phyloP scores from a whole-genome alignment of 1,284 basidiomycete species.

The Trichosporon asahii region DNA sequence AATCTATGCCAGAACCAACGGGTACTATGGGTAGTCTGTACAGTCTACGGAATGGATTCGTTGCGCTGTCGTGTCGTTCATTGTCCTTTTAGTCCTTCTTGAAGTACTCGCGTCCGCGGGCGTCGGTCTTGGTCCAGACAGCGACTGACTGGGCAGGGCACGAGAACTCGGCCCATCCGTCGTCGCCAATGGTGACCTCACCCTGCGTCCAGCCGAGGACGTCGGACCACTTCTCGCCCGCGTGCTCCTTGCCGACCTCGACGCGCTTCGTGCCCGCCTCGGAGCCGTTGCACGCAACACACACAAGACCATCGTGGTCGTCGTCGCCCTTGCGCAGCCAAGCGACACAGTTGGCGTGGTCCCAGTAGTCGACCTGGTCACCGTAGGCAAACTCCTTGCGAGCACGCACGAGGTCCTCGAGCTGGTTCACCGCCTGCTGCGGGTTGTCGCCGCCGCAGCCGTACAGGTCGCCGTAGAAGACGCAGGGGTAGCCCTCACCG shows the following conservation, averaged over 20 bases:
- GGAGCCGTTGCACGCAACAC: constrained; percentile 51
- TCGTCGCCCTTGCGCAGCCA: constrained; percentile 58
- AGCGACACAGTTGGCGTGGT: constrained; percentile 55
- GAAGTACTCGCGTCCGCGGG: constrained; percentile 54
- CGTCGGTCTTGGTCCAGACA: constrained; percentile 57
- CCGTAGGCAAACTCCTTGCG: constrained; percentile 59
- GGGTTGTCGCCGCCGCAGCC: constrained; percentile 57
- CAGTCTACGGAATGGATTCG: too few species aligned
- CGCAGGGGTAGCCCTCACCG: constrained; percentile 81
- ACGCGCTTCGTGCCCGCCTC: constrained; percentile 53
- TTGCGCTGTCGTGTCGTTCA: too few species aligned
- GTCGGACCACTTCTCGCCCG: constrained; percentile 59
- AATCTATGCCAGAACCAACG: neutral
- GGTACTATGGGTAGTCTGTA: neutral
- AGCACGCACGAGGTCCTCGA: constrained; percentile 56
- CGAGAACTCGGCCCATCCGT: constrained; percentile 58
- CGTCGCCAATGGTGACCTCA: constrained; percentile 57
- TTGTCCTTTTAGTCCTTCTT: constrained; percentile 31
- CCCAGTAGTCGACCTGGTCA: constrained; percentile 55
- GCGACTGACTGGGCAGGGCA: constrained; percentile 55
- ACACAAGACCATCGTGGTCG: constrained; percentile 56
- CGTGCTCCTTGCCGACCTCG: constrained; percentile 57
- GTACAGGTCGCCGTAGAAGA: constrained; percentile 84
- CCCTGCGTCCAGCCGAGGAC: constrained; percentile 58
- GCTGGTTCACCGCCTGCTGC: constrained; percentile 53